Percentiles rank a stretch among this genome's conserved stretches.
These are phyloP conservation scores for Amesomyces nigricolor DNA, from an alignment of 2,329 filamentous ascomycete genomes.

Conservation along the genomic window DNA sequence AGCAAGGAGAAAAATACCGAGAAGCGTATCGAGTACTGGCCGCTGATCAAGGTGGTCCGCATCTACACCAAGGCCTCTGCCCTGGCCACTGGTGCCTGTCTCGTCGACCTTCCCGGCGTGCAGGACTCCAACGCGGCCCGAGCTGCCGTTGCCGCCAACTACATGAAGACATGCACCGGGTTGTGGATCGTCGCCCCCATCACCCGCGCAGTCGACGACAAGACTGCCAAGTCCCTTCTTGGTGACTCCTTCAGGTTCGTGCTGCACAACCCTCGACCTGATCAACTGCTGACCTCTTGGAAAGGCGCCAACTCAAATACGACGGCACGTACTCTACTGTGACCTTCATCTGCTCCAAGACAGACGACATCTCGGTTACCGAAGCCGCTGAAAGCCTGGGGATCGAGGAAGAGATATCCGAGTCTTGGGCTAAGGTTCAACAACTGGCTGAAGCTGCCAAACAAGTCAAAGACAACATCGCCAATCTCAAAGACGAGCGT, in stretches of 20 bases:
- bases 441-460: background rate
- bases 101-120: constrained; percentile 51
- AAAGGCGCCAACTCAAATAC: constrained; percentile 48
- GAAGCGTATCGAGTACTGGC: constrained; percentile 38
- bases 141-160: constrained; percentile 47
- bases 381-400: constrained; percentile 26
- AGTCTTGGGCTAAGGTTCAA: constrained; percentile 13
- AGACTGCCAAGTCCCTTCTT: constrained; percentile 50
- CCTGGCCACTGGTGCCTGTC: constrained; percentile 34
- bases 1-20: constrained; percentile 44
- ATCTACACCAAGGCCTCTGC: constrained; percentile 35
- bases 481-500: constrained; percentile 31
- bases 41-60: constrained; percentile 48
- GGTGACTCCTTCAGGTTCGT: constrained; percentile 47
- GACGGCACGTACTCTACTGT: constrained; percentile 49
- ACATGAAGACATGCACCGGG: constrained; percentile 55
- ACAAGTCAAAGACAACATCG: constrained; percentile 4
- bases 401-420: constrained; percentile 19
- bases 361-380: constrained; percentile 47
- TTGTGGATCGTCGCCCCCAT: constrained; percentile 61
- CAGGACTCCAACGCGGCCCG: constrained; percentile 54
- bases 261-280: background rate
- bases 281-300: background rate
- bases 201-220: constrained; percentile 54
- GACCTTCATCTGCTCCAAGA: constrained; percentile 59